Conservation (phyloP, 2,329 filamentous ascomycete genomes). For the Ceratocystiopsis sp. region DNA sequence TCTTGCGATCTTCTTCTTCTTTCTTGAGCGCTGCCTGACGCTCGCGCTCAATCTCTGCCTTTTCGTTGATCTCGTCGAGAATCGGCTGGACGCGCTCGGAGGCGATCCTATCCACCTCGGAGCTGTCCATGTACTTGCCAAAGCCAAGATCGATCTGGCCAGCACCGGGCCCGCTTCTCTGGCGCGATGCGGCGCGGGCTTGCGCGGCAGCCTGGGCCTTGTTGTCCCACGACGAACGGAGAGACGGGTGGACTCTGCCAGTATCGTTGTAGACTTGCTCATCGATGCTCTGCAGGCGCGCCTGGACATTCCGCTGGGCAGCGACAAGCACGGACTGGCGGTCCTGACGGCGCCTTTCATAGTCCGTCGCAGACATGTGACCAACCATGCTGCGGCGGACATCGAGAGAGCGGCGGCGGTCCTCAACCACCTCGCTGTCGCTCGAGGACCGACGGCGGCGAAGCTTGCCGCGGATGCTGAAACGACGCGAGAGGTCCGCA, state of each 20-base stretch:
- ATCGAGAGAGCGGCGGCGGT: constrained; percentile 24
- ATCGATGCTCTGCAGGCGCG: constrained; percentile 63
- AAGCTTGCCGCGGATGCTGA: constrained; percentile 36
- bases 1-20: constrained; percentile 35
- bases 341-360: constrained; percentile 57
- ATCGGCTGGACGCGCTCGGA: constrained; percentile 63
- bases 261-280: constrained; percentile 62
- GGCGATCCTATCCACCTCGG: constrained; percentile 66
- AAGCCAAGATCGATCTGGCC: constrained; percentile 55
- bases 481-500: constrained; percentile 20
- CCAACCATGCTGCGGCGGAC: no score
- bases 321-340: constrained; percentile 58
- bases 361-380: constrained; percentile 24
- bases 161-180: constrained; percentile 30
- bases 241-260: constrained; percentile 51
- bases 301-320: constrained; percentile 74
- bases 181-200: constrained; percentile 42
- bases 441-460: constrained; percentile 46
- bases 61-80: constrained; percentile 68
- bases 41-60: constrained; percentile 54
- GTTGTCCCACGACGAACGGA: constrained; percentile 61
- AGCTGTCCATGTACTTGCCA: constrained; percentile 61
- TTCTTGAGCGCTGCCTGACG: constrained; percentile 43
- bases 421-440: constrained; percentile 44
- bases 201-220: constrained; percentile 56